These are phyloP conservation scores for Linnemannia elongata DNA, from an alignment of 192 early-diverging fungal genomes.

Conservation along the genomic window DNA sequence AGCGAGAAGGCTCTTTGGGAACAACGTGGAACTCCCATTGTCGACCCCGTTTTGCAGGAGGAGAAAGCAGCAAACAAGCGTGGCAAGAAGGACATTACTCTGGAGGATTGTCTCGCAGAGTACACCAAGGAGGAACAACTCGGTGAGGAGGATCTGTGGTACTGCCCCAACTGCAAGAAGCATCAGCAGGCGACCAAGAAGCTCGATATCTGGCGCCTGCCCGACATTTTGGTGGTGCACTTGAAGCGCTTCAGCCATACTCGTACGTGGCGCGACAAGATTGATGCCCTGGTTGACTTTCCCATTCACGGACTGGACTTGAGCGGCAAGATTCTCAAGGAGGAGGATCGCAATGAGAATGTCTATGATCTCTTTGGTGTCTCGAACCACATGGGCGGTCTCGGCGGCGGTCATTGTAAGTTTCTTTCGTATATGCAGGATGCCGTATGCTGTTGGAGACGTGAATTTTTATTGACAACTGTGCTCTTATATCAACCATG, in stretches of 20 bases:
- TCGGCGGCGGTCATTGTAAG: slow-evolving; percentile 81
- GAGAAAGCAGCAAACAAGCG: slow-evolving; percentile 35
- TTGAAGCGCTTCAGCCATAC: slow-evolving; percentile 94
- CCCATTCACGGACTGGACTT: slow-evolving; percentile 78
- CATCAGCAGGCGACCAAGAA: slow-evolving; percentile 78
- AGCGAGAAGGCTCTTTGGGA: slow-evolving; percentile 30
- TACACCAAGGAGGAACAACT: slow-evolving; percentile 90
- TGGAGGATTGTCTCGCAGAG: slow-evolving; percentile 89
- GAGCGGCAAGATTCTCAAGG: slow-evolving; percentile 44
- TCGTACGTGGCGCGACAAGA: slow-evolving; percentile 92
- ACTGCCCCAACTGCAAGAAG: slow-evolving; percentile 83
- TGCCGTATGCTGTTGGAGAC: not conserved
- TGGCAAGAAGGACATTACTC: slow-evolving; percentile 55
- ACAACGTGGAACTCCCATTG: slow-evolving; percentile 19
- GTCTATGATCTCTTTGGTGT: slow-evolving; percentile 89
- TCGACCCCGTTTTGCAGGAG: slow-evolving; percentile 32
- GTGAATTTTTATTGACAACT: not conserved
- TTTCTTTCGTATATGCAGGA: not conserved
- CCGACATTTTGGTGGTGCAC: slow-evolving; percentile 90
- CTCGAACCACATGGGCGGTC: slow-evolving; percentile 82
- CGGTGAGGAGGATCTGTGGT: slow-evolving; percentile 92
- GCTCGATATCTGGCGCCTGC: slow-evolving; percentile 83
- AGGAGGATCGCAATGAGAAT: slow-evolving; percentile 42
- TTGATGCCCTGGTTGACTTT: slow-evolving; percentile 89
- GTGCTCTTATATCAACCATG: not conserved